Evolutionary conservation across 2,329 filamentous ascomycete species (phyloP), one percentile per base, ranked within the genome.

Genomic region (Fusarium multiceps): DNA sequence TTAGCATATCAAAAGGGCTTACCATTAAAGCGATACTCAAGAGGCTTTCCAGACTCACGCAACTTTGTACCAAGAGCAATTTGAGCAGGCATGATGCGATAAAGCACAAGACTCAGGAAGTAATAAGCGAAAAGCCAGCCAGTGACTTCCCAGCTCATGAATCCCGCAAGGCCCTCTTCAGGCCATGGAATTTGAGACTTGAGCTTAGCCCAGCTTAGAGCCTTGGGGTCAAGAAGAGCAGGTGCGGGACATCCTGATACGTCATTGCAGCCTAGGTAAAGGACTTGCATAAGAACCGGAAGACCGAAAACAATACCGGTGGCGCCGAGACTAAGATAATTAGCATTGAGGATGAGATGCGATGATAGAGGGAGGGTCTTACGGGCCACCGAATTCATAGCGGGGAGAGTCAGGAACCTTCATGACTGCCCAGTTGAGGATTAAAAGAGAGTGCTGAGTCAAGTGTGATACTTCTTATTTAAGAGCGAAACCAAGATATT

Each of bases 221-320:
- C 90, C 41, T 85, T 88, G 11, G 91, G 93, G 60, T 86, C 84
- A 21, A 96, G 85, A 7, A 93, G 84, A 1, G 91, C 92, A 3
- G 93, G 93, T 0, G 92, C 90, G 47, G 94, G 94, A 75, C 94
- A 97, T 59, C 94, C 94, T 7, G 92, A 89, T 57, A 94, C 84
- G 77, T 97, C 93, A 80, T 97, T 97, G 85, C 94, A 97, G 73
- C 92, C 83, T 74, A 97, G 94, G 51, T 89, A 87, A 73, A 93
- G 89, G 59, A 88, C 79, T 78, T 94, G 94, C 75, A 93, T 87
- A 51, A 93, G 83, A 23, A 92, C 63, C 0, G 94, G 94, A 2
- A 97, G 88, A 50, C 90, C 91, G 73, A 95, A 90, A 21, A 91
- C 90, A 71, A 97, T 92, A 53, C 83, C 86, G 27, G 89, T 85